Conservation (phyloP, 225 moss, liverwort and hornwort genomes). For the Anthoceros angustus region DNA sequence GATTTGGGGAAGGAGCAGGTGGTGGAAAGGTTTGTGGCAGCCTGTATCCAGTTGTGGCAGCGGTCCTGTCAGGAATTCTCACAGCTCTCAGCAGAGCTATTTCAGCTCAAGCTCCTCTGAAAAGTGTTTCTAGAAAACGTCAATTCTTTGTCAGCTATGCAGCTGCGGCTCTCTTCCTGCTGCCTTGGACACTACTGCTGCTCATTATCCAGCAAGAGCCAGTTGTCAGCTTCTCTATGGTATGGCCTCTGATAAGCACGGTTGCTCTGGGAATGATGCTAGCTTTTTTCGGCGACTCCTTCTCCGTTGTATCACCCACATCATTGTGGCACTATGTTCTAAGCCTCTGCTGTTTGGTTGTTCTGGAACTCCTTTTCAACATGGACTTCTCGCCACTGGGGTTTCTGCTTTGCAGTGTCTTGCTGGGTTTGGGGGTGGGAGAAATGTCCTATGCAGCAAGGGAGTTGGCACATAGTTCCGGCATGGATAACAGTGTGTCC, state of each 20-base stretch:
- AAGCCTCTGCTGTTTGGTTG: constrained; percentile 24
- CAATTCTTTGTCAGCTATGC: constrained; percentile 19
- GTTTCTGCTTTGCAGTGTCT: constrained; percentile 20
- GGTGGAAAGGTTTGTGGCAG: constrained; percentile 10
- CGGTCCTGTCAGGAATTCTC: background rate
- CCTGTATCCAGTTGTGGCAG: background rate
- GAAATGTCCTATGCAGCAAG: constrained; percentile 31
- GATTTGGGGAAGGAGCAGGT: constrained; percentile 12
- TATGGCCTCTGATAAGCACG: constrained; percentile 30
- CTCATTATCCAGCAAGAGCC: constrained; percentile 8
- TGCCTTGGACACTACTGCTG: constrained; percentile 21
- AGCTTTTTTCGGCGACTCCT: constrained; percentile 28
- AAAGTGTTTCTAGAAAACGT: constrained; percentile 22
- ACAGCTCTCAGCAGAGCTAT: background rate
- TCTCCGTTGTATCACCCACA: constrained; percentile 22
- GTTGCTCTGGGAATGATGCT: constrained; percentile 25
- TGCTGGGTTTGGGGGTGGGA: constrained; percentile 30
- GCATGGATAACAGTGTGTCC: constrained; percentile 27
- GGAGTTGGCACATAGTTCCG: constrained; percentile 32
- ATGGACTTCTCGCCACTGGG: constrained; percentile 34
- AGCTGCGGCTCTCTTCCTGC: constrained; percentile 15
- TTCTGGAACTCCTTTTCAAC: constrained; percentile 27
- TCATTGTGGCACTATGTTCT: constrained; percentile 26
- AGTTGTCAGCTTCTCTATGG: constrained; percentile 15
- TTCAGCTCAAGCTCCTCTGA: constrained; percentile 12